Percentiles rank a stretch among this genome's conserved stretches.
Evolutionary conservation across 2,329 filamentous ascomycete genomes (phyloP).

Genomic region (Xylariomycetidae sp.): DNA sequence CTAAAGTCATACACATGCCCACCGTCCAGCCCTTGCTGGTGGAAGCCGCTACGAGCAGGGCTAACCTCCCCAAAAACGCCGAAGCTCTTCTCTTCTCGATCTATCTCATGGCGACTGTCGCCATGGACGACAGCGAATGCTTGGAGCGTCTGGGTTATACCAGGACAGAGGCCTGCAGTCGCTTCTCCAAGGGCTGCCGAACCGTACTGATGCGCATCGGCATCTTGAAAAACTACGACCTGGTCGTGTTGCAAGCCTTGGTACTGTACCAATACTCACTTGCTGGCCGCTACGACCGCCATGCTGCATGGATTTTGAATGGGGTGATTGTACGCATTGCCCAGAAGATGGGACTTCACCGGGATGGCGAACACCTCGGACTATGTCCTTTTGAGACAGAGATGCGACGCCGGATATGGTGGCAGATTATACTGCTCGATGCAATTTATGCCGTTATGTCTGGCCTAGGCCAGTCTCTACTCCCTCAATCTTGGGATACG

Average conservation of each 20-base stretch:
- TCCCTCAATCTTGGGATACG: slow-evolving; percentile 50
- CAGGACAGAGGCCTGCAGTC: slow-evolving; percentile 43
- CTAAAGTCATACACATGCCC: slow-evolving; percentile 59
- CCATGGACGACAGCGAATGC: slow-evolving; percentile 51
- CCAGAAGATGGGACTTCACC: slow-evolving; percentile 61
- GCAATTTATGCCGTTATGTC: slow-evolving; percentile 51
- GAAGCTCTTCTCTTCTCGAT: slow-evolving; percentile 61
- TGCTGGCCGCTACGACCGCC: slow-evolving; percentile 51
- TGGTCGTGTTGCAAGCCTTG: slow-evolving; percentile 53
- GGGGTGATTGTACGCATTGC: slow-evolving; percentile 58
- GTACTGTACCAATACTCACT: slow-evolving; percentile 53
- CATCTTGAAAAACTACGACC: slow-evolving; percentile 54
- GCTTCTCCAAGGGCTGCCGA: slow-evolving; percentile 47
- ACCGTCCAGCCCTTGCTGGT: slow-evolving; percentile 60
- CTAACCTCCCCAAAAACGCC: slow-evolving; percentile 48
- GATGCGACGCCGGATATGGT: slow-evolving; percentile 63
- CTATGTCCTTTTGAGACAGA: slow-evolving; percentile 59
- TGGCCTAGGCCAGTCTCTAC: slow-evolving; percentile 46
- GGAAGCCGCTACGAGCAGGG: slow-evolving; percentile 52
- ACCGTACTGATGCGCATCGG: slow-evolving; percentile 43
- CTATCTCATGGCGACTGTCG: slow-evolving; percentile 54
- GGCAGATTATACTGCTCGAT: slow-evolving; percentile 56
- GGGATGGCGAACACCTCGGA: slow-evolving; percentile 51
- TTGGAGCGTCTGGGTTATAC: slow-evolving; percentile 43
- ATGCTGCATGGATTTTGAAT: slow-evolving; percentile 55